A percentile compares a stretch with the other conserved stretches of the same genome.
Evolutionary conservation across 805 yeast genomes (phyloP).

Genomic region (Wickerhamomyces sydowiorum): DNA sequence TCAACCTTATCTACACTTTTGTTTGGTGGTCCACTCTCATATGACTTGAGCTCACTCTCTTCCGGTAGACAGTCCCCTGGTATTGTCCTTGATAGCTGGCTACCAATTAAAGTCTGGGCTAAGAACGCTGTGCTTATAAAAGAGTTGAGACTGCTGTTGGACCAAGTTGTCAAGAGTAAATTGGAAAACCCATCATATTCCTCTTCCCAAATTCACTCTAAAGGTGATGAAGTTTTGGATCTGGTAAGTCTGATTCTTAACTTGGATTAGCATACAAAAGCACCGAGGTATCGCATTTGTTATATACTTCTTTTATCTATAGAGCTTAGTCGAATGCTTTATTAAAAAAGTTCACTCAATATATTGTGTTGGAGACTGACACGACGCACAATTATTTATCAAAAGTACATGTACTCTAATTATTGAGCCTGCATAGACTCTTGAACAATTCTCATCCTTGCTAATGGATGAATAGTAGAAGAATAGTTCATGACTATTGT

Average conservation of each 20-base stretch:
- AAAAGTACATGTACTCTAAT: no score
- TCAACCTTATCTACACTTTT: conserved; percentile 65
- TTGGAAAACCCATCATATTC: conserved; percentile 44
- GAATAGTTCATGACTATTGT: no score
- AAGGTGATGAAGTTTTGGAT: conserved; percentile 31
- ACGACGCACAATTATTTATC: no score
- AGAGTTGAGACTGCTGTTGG: conserved; percentile 60
- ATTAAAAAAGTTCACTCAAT: no score
- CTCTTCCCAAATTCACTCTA: conserved; percentile 7
- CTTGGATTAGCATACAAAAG: conserved; percentile 6
- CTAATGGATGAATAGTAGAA: no score
- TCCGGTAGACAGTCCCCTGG: conserved; percentile 66
- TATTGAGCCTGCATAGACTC: no score
- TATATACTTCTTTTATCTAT: no score
- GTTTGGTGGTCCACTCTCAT: conserved; percentile 71
- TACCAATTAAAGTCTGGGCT: conserved; percentile 89
- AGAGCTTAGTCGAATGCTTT: no score
- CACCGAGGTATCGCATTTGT: no score
- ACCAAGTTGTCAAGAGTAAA: conserved; percentile 57
- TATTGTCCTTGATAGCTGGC: conserved; percentile 80
- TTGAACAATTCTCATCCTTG: no score
- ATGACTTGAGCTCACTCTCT: conserved; percentile 41
- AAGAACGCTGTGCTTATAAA: conserved; percentile 84
- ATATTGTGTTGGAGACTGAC: no score
- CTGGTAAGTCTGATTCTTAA: conserved; percentile 30